These are phyloP conservation scores for Nakazawaea wyomingensis DNA, from an alignment of 805 yeast species.

Conservation along the genomic window DNA sequence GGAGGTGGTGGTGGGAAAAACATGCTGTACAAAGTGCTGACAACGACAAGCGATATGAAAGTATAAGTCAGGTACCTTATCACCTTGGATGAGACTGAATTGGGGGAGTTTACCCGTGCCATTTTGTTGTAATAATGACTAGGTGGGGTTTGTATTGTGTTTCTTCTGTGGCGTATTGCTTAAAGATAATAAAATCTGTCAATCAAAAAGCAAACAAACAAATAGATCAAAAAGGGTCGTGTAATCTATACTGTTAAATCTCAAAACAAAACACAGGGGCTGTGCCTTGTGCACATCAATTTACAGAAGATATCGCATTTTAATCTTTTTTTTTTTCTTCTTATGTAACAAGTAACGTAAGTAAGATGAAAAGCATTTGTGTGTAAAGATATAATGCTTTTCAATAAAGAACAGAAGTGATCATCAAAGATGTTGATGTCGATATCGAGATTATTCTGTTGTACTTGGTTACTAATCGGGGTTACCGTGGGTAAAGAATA, in stretches of 20 bases:
- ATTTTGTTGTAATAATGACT: neutral
- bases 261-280: neutral
- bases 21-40: slow-evolving; percentile 12
- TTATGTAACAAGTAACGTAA: too few species aligned
- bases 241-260: too few species aligned
- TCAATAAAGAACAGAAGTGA: too few species aligned
- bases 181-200: too few species aligned
- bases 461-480: neutral
- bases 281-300: neutral
- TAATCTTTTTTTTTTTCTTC: too few species aligned
- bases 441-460: too few species aligned
- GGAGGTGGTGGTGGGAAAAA: slow-evolving; percentile 8
- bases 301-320: neutral
- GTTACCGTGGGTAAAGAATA: neutral
- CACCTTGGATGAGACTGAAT: neutral
- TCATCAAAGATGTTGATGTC: neutral
- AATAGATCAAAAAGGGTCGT: too few species aligned
- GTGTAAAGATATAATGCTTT: too few species aligned
- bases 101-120: neutral
- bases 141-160: too few species aligned
- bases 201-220: too few species aligned
- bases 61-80: slow-evolving; percentile 9
- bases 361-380: too few species aligned
- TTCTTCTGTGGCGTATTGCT: too few species aligned
- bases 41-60: slow-evolving; percentile 12